These are phyloP conservation scores for Pueraria montana DNA, from an alignment of 306 rosid species.

Conservation along the genomic window DNA sequence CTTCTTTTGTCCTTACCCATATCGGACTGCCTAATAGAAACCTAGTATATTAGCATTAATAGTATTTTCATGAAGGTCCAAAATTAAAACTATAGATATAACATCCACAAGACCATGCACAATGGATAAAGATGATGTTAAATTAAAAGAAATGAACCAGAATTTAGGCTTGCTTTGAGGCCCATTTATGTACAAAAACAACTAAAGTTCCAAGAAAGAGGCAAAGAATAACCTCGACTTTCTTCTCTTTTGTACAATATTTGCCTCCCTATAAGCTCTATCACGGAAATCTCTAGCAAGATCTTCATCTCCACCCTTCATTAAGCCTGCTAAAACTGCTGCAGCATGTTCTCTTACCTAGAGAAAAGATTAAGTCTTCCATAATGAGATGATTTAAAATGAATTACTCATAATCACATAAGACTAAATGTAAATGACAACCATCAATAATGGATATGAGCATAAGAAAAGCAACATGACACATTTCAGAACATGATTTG, in stretches of 20 bases:
- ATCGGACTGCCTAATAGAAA: not conserved
- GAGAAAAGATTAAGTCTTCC: conserved; percentile 46
- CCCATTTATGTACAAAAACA: conserved; percentile 25
- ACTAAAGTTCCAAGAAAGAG: conserved; percentile 27
- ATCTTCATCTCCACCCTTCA: conserved; percentile 98
- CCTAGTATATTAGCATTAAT: conserved; percentile 10
- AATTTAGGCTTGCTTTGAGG: not conserved
- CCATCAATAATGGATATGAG: conserved; percentile 25
- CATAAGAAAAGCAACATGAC: conserved; percentile 38
- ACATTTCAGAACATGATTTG: conserved; percentile 17
- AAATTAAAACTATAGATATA: conserved; percentile 11
- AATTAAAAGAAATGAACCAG: conserved; percentile 34
- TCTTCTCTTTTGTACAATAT: conserved; percentile 70
- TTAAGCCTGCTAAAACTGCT: conserved; percentile 95
- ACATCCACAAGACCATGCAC: conserved; percentile 22
- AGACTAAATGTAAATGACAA: conserved; percentile 17
- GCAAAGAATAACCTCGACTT: conserved; percentile 68
- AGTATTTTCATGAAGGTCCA: conserved; percentile 22
- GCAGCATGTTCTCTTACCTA: conserved; percentile 99
- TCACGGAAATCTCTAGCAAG: conserved; percentile 87
- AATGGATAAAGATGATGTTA: conserved; percentile 4
- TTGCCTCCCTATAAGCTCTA: conserved; percentile 80
- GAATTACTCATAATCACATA: conserved; percentile 5
- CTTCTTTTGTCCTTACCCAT: not conserved
- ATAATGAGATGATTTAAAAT: conserved; percentile 40